phyloP scores from a whole-genome alignment of 805 yeast genomes.

The Sugiyamaella americana region DNA sequence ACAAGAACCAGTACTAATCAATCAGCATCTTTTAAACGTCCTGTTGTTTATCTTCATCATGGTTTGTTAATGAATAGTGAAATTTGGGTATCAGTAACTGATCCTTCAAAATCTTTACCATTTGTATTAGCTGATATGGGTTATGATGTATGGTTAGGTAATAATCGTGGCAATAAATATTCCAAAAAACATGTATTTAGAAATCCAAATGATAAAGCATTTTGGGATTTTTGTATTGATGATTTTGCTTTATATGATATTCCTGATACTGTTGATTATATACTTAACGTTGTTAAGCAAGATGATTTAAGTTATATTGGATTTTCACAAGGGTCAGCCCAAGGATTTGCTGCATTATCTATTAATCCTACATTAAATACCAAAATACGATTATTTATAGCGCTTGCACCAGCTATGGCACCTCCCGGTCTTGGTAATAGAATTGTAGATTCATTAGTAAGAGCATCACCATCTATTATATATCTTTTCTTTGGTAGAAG shows the following conservation, averaged over 20 bases:
- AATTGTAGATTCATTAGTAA: constrained; percentile 65
- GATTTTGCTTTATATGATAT: constrained; percentile 89
- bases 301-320: constrained; percentile 64
- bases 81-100: constrained; percentile 55
- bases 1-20: neutral
- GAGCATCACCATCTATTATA: constrained; percentile 69
- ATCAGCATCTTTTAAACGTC: constrained; percentile 12
- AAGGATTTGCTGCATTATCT: constrained; percentile 78
- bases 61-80: constrained; percentile 89
- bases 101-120: constrained; percentile 56
- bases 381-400: constrained; percentile 55
- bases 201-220: constrained; percentile 41
- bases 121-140: constrained; percentile 72
- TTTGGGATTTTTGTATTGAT: constrained; percentile 89
- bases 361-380: constrained; percentile 54
- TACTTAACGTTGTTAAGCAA: constrained; percentile 47
- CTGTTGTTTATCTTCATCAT: constrained; percentile 79
- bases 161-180: constrained; percentile 89
- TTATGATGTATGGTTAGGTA: constrained; percentile 93
- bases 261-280: constrained; percentile 73
- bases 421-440: constrained; percentile 79
- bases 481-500: constrained; percentile 67
- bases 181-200: constrained; percentile 65
- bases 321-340: constrained; percentile 92
- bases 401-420: constrained; percentile 90